These are phyloP conservation scores for Suhomyces faveliae DNA, from an alignment of 805 yeast species.

Conservation along the genomic window DNA sequence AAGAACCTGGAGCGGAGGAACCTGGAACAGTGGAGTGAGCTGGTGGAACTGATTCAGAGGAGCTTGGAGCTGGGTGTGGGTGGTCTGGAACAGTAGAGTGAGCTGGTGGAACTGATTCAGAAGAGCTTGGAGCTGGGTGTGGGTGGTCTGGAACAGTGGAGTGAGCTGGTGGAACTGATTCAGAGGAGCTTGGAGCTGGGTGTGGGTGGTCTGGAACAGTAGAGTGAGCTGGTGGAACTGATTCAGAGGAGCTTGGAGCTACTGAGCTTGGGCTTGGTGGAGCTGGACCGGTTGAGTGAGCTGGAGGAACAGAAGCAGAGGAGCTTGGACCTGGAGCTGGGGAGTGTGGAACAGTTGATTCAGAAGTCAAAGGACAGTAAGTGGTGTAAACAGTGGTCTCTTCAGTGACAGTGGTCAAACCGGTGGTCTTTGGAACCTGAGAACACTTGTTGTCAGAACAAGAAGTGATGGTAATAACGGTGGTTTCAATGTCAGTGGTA, in stretches of 20 bases:
- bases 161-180: no score
- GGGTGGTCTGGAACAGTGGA: background rate
- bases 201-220: slow-evolving; percentile 4
- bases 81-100: slow-evolving; percentile 3
- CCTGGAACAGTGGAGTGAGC: background rate
- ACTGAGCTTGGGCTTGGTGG: background rate
- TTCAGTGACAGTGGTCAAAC: slow-evolving; percentile 35
- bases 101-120: slow-evolving; percentile 2
- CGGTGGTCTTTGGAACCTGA: slow-evolving; percentile 25
- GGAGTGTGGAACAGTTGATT: background rate
- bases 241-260: background rate
- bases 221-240: slow-evolving; percentile 4
- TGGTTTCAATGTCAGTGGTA: slow-evolving; percentile 18
- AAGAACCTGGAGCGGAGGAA: no score
- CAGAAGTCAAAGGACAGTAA: slow-evolving; percentile 28
- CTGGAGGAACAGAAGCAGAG: slow-evolving; percentile 9
- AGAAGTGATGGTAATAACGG: slow-evolving; percentile 33
- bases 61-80: no score
- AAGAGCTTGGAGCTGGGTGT: background rate
- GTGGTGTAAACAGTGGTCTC: slow-evolving; percentile 30
- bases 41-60: background rate
- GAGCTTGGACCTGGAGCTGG: background rate
- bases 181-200: slow-evolving; percentile 6
- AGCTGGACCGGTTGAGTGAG: background rate
- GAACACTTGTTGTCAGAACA: slow-evolving; percentile 31